Evolutionary conservation across 2,329 filamentous ascomycete species (phyloP), one percentile per base, ranked within the genome.

Genomic region (Aureobasidium pullulans): DNA sequence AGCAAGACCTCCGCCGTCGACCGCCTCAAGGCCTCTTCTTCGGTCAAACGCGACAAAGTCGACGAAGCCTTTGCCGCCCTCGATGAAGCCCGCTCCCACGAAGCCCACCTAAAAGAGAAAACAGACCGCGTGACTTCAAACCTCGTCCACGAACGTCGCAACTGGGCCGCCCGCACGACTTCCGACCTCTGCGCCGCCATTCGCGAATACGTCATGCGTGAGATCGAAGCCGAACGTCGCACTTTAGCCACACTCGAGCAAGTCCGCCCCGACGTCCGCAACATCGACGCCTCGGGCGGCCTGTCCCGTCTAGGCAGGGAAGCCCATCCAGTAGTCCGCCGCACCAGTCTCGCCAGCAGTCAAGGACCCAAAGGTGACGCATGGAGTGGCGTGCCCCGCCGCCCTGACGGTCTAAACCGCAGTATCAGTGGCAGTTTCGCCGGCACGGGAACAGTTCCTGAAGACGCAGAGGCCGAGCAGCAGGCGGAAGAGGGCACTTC

Each of bases 351-450:
- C 65, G 89, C 89, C 15, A 89, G 89, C 48, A 94, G 89, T 68
- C 94, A 99, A 75, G 94, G 94, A 0, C 93, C 94, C 52, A 96
- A 96, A 76, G 94, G 94, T n/a, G 94, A 99, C 73, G 88, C 94
- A 15, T 99, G 94, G 94, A 96, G 90, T 68, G 94, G 94, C 60
- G 91, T 96, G 31, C 90, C 92, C 37, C 83, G 94, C 62, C 83
- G 89, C 59, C 85, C 86, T 32, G 90, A 96, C 66, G 86, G 85
- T n/a, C 75, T 90, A 59, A 87, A 83, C 68, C 82, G 91, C 66
- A 92, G 86, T 70, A 81, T 92, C 64, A 90, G 88, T 59, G 85
- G 87, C 49, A 88, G 84, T 69, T 82, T 89, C 64, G 82, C 86
- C 63, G 77, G 62, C 43, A 69, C 66, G 36, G 69, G 82, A n/a